These are phyloP conservation scores for Chrysanthemum makinoi DNA, from an alignment of 129 eudicot genomes.

Conservation along the genomic window DNA sequence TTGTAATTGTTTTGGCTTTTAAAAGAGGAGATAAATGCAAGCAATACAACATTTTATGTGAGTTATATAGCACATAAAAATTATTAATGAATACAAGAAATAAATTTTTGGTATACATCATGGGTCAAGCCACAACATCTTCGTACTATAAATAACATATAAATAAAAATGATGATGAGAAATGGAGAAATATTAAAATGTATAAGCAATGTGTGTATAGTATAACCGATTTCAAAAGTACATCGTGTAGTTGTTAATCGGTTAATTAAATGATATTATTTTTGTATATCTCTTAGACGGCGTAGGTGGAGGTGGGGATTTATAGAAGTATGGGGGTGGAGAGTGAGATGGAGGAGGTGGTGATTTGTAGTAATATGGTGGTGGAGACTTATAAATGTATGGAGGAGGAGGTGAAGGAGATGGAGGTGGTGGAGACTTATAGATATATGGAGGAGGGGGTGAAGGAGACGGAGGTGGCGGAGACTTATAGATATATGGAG, in stretches of 20 bases:
- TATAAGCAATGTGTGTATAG: too few relatives aligned
- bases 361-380: constrained; percentile 13
- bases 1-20: too few relatives aligned
- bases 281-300: constrained; percentile 9
- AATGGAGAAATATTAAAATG: neutral
- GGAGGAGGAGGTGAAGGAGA: too few relatives aligned
- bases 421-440: neutral
- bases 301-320: constrained; percentile 13
- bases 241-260: neutral
- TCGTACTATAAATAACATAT: neutral
- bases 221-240: neutral
- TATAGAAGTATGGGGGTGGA: neutral
- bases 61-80: neutral
- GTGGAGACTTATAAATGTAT: constrained; percentile 1
- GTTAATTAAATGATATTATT: neutral
- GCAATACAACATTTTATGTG: neutral
- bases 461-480: too few relatives aligned
- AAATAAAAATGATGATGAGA: constrained; percentile 1
- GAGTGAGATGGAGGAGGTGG: constrained; percentile 13
- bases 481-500: too few relatives aligned
- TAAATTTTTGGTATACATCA: neutral
- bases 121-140: neutral
- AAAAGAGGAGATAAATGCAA: too few relatives aligned
- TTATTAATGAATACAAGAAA: neutral
- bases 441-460: neutral